These are phyloP conservation scores for Neostapfia colusana DNA, from an alignment of 176 grass and related monocot genomes.

Conservation along the genomic window DNA sequence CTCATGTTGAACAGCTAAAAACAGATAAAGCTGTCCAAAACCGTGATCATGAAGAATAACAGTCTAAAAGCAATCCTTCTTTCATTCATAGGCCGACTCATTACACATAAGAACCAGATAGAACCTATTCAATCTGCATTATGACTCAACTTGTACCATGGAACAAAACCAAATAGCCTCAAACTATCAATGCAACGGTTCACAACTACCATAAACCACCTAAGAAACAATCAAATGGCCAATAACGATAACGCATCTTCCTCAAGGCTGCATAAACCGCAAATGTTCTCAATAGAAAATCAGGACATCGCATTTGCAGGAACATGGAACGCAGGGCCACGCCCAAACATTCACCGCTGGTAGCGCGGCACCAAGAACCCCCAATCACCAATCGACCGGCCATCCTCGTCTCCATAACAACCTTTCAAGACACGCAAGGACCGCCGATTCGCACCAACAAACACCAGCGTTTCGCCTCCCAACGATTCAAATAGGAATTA, in stretches of 20 bases:
- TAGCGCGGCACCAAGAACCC: constrained; percentile 9
- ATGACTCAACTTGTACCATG: neutral
- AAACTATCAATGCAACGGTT: neutral
- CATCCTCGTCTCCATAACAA: neutral
- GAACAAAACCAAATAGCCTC: neutral
- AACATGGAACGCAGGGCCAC: neutral
- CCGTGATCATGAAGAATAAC: neutral
- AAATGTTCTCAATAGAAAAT: neutral
- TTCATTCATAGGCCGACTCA: neutral
- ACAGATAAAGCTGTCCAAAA: neutral
- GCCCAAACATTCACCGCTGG: neutral
- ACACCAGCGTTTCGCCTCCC: neutral
- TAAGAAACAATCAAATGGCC: constrained; percentile 1
- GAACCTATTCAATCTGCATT: constrained; percentile 9
- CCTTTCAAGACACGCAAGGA: neutral
- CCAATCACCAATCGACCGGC: constrained; percentile 7
- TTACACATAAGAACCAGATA: neutral
- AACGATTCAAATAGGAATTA: neutral
- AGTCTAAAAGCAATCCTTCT: neutral
- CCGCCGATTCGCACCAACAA: constrained; percentile 29
- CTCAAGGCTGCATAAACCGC: neutral
- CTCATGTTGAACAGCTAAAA: neutral
- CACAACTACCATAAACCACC: neutral
- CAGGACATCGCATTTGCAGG: neutral
- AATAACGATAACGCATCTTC: neutral